Evolutionary conservation across 1,284 basidiomycete species (phyloP), one percentile per base, ranked within the genome.

Genomic region (Pholiota adiposa): DNA sequence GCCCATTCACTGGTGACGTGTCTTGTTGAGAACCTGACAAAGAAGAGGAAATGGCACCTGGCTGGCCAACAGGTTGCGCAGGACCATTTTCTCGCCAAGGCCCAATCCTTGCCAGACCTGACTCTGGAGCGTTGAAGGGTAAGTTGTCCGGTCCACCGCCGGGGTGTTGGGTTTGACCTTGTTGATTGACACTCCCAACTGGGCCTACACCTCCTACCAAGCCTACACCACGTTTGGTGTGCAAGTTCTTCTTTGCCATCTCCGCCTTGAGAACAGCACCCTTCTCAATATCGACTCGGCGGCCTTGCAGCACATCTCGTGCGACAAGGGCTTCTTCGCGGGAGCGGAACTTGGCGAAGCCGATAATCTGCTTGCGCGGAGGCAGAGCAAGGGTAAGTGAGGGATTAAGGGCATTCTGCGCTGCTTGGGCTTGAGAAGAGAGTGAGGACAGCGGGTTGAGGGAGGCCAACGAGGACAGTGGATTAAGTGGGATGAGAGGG

Each of bases 181-280:
- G 40, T 53, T 60, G 62, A n/a, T 29, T 29, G 11, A 36, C 40
- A 19, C 14, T 38, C 1, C 58, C 58, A 29, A 61, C 66, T 29
- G 54, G 57, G 33, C 60, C 58, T 27, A 61, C 66, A 33, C 69
- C 67, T 38, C 70, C 68, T 18, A 80, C 76, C 11, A 85, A 85
- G n/a, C 91, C 90, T 23, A 92, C 88, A 0, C 92, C 92, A 41
- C 94, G 82, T 77, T 96, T 96, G 21, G 95, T 97, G 73, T 99
- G 97, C 48, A 99, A 75, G 71, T 99, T 98, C 85, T 99, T 99
- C 87, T 99, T 99, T 38, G 97, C 97, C 94, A 99, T 98, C 78
- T 99, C 97, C 16, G 97, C 97, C 75, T 98, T 99, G 54, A 99
- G 77, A 1, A 97, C 91, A 6, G 93, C 90, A 8, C 96, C 96